Conservation (phyloP, 257 asterid species). For the Solanum chmielewskii region DNA sequence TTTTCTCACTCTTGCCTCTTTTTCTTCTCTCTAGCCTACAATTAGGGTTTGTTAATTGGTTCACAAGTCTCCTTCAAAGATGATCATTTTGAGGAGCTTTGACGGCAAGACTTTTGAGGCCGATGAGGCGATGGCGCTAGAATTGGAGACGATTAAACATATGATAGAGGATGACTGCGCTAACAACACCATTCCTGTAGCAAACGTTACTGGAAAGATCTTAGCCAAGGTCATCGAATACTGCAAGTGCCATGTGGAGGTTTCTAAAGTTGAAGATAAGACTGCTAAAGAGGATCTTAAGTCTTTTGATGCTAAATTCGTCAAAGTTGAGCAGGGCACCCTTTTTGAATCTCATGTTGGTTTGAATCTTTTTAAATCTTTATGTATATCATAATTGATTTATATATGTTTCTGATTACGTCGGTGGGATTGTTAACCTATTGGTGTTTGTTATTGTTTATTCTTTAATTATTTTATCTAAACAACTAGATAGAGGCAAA, state of each 20-base stretch:
- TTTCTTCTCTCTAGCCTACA: neutral
- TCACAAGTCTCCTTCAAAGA: neutral
- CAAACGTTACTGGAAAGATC: constrained; percentile 22
- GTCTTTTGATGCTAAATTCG: neutral
- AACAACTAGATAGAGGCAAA: neutral
- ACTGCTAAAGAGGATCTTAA: constrained; percentile 3
- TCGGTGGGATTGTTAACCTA: neutral
- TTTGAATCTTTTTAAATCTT: neutral
- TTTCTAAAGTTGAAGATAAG: neutral
- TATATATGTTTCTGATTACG: neutral
- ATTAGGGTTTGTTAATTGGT: neutral
- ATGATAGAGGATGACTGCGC: constrained; percentile 37
- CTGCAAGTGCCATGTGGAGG: constrained; percentile 21
- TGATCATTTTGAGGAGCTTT: constrained; percentile 18
- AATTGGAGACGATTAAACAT: constrained; percentile 29
- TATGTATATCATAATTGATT: too few species aligned
- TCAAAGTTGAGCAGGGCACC: constrained; percentile 4
- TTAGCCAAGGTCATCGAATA: constrained; percentile 40
- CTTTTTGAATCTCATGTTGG: constrained; percentile 11
- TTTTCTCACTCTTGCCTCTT: neutral
- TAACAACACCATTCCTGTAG: constrained; percentile 22
- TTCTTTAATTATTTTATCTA: neutral
- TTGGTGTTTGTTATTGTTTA: neutral
- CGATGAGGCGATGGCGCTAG: constrained; percentile 20
- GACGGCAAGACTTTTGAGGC: constrained; percentile 27